A percentile compares a stretch with the other conserved stretches of the same genome.
Conservation (phyloP, 2,329 filamentous ascomycete species). For the Alternaria consortialis region DNA sequence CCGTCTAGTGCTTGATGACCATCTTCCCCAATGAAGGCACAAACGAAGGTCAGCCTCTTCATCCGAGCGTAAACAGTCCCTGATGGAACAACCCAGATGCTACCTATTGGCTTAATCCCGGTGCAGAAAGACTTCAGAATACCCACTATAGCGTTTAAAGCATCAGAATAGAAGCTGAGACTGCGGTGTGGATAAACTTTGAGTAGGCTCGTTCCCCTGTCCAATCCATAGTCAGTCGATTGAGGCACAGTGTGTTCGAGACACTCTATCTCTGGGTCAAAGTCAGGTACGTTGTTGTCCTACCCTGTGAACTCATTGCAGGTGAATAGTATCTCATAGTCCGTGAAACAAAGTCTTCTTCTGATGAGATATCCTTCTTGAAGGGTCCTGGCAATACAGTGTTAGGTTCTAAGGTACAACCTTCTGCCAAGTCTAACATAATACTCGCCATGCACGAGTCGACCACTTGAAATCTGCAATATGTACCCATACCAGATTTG, state of each 20-base stretch:
- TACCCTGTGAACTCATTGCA: background rate
- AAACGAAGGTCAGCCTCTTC: background rate
- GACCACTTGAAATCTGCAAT: background rate
- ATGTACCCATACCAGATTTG: background rate
- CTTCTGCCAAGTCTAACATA: background rate
- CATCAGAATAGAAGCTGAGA: background rate
- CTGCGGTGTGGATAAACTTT: rapidly evolving
- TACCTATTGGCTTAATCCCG: background rate
- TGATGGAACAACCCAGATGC: background rate
- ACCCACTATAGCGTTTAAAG: background rate
- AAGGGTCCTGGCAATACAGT: background rate
- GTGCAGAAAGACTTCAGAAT: background rate
- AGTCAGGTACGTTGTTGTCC: too few relatives aligned
- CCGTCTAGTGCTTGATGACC: background rate
- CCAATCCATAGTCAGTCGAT: background rate
- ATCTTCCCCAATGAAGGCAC: background rate
- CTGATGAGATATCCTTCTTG: background rate
- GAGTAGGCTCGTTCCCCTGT: too few relatives aligned
- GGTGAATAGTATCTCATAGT: background rate
- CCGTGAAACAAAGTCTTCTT: background rate
- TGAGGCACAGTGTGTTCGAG: background rate
- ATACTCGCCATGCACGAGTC: background rate
- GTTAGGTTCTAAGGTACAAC: background rate
- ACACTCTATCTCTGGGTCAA: background rate
- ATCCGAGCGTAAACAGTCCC: background rate